Base-by-base conservation (phyloP, 805 yeast species). In the Zygosaccharomyces bisporus region DNA sequence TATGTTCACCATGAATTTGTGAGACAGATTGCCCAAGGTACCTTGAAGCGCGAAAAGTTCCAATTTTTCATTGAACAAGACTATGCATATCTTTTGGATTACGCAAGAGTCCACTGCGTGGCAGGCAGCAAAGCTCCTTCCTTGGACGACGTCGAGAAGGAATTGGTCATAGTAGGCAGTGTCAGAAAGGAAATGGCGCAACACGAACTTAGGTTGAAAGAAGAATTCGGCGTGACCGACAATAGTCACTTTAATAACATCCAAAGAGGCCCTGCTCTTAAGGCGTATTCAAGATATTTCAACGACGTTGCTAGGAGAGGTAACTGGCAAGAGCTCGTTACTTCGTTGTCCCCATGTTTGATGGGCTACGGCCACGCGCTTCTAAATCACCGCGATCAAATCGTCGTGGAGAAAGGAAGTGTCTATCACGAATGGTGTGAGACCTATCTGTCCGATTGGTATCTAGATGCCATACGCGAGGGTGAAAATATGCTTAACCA, bases 301-400 rank as follows among this genome's bases (percentile, higher is more conserved):
- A 55, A 73, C 32, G 72, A 76, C 16, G 64, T 82, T 4, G 82
- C 82, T 3, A 63, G 69, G 18, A 66, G 65, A 32, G 73, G 76
- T 20, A 81, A 81, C 57, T 81, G 81, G 76, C 60, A 81, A 23
- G 85, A 80, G 36, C 73, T 83, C 41, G 78, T 79, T 46, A 74
- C 81, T 6, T 86, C 91, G 0, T 62, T 84, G 43, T 76, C 87
- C 6, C 93, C 95, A 1, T 86, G 95, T 61, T 63, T 84, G 39
- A 74, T 80, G 58, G 95, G 95, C 1, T 83, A 83, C 58, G 75
- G 75, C 27, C 71, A 75, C 38, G 88, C 89, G 1, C 76, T 78
- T 0, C 33, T 46, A 2, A 52, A 57, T 4, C 53, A 62, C 17
- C 67, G 68, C 4, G 58, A 69, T 3, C 60, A 66, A 4, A 63